Percentiles rank a stretch among this genome's conserved stretches.
These are phyloP conservation scores for Lodderomyces elongisporus DNA, from an alignment of 1,139 yeast genomes.

Conservation along the genomic window DNA sequence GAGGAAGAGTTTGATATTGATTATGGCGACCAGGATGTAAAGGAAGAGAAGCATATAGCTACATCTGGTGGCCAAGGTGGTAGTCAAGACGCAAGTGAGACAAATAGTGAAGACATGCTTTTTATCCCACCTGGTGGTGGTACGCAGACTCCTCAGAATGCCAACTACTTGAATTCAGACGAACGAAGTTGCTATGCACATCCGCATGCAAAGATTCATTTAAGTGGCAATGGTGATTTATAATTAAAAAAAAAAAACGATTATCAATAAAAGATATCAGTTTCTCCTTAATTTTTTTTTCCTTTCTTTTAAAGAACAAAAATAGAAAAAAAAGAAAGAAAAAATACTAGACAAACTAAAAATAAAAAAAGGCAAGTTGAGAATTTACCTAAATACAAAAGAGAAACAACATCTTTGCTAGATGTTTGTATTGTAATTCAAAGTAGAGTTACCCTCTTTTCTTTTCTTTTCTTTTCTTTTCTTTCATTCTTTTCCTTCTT, in stretches of 20 bases:
- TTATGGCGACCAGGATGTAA: conserved; percentile 17
- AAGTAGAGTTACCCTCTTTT: background rate
- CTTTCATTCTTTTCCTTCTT: no score
- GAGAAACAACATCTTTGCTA: no score
- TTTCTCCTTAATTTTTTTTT: no score
- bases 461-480: conserved; percentile 1
- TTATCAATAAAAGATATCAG: no score
- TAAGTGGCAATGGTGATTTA: conserved; percentile 13
- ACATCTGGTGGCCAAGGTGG: background rate
- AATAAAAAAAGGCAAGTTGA: no score
- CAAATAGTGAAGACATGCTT: conserved; percentile 16
- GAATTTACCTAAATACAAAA: no score
- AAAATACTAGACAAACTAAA: no score
- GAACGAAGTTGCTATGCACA: conserved; percentile 38
- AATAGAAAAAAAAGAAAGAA: no score
- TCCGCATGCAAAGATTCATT: conserved; percentile 33
- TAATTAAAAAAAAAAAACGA: no score
- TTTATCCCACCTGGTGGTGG: conserved; percentile 28
- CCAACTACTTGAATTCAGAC: conserved; percentile 21
- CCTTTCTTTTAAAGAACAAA: no score
- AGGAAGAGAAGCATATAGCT: conserved; percentile 2
- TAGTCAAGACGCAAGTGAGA: conserved; percentile 12
- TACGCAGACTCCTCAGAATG: conserved; percentile 26
- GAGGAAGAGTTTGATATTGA: conserved; percentile 28
- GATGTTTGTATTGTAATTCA: no score